Conservation (phyloP, 148 eudicot genomes). For the Heliosperma pusillum region DNA sequence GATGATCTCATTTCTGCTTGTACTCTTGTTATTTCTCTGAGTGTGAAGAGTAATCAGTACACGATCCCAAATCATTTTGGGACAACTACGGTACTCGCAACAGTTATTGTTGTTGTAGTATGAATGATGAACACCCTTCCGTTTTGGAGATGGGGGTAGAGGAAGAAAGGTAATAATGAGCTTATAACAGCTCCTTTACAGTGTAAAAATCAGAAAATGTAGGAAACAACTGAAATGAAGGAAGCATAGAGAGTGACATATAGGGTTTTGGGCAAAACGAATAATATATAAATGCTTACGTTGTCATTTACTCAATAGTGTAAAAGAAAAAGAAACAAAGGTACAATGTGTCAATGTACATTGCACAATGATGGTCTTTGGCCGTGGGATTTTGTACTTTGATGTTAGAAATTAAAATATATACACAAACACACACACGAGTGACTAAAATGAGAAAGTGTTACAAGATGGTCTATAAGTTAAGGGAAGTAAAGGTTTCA, state of each 20-base stretch:
- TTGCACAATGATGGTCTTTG: conserved; percentile 18
- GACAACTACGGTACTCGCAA: not conserved
- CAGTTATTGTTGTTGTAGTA: not conserved
- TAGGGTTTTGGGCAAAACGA: conserved; percentile 25
- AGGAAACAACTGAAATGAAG: conserved; percentile 4
- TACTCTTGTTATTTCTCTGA: not conserved
- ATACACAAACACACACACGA: not conserved
- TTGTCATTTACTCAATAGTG: not conserved
- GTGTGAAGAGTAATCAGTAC: not conserved
- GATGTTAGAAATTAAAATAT: conserved; percentile 18
- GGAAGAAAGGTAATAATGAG: conserved; percentile 5
- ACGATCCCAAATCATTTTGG: not conserved
- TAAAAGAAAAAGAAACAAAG: conserved; percentile 2
- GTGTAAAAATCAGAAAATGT: too few relatives aligned
- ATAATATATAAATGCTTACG: conserved; percentile 21
- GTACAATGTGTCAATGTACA: conserved; percentile 21
- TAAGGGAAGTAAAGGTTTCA: conserved; percentile 30
- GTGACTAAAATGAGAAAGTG: conserved; percentile 18
- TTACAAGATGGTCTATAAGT: conserved; percentile 19
- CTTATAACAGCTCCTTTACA: not conserved
- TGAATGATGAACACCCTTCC: not conserved
- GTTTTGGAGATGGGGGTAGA: not conserved
- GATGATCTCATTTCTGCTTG: not conserved
- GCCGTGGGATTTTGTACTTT: conserved; percentile 21
- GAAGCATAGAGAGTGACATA: conserved; percentile 4